Evolutionary conservation across 768 basidiomycete genomes (phyloP).

Genomic region (Trichaptum fuscoviolaceum): DNA sequence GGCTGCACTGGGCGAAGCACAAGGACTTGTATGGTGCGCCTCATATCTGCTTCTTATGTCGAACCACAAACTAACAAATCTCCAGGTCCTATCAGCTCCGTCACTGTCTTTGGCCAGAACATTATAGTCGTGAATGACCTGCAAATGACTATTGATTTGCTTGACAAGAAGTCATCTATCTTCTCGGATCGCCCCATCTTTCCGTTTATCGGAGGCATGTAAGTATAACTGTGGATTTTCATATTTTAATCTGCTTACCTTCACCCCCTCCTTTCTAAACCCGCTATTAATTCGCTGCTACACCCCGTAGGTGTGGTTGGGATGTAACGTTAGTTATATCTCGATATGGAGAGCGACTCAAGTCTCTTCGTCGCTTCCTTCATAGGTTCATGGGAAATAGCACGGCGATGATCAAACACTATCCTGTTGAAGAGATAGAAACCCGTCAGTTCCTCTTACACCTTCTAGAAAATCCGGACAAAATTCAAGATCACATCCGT

Average conservation of each 20-base stretch:
- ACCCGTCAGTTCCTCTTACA: constrained; percentile 25
- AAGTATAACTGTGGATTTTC: constrained; percentile 24
- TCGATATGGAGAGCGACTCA: constrained; percentile 22
- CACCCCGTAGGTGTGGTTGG: constrained; percentile 17
- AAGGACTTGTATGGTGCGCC: not conserved
- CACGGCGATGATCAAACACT: constrained; percentile 21
- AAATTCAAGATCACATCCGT: constrained; percentile 22
- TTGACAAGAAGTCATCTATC: constrained; percentile 65
- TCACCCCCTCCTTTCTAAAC: not conserved
- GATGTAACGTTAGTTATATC: constrained; percentile 19
- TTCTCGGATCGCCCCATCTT: constrained; percentile 72
- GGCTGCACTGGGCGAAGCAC: constrained; percentile 60
- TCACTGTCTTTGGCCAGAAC: constrained; percentile 60
- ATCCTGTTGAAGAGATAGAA: constrained; percentile 25
- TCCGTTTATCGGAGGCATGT: constrained; percentile 69
- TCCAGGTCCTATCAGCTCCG: constrained; percentile 9
- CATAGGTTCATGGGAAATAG: constrained; percentile 22
- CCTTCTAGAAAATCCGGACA: constrained; percentile 22
- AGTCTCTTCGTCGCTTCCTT: constrained; percentile 17
- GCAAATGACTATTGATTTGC: constrained; percentile 52
- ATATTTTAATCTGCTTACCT: not conserved
- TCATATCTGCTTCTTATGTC: not conserved
- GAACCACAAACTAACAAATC: not conserved
- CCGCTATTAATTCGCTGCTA: not conserved
- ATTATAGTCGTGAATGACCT: constrained; percentile 64